Conservation (phyloP, 2,329 filamentous ascomycete genomes). For the Apiospora koreana region DNA sequence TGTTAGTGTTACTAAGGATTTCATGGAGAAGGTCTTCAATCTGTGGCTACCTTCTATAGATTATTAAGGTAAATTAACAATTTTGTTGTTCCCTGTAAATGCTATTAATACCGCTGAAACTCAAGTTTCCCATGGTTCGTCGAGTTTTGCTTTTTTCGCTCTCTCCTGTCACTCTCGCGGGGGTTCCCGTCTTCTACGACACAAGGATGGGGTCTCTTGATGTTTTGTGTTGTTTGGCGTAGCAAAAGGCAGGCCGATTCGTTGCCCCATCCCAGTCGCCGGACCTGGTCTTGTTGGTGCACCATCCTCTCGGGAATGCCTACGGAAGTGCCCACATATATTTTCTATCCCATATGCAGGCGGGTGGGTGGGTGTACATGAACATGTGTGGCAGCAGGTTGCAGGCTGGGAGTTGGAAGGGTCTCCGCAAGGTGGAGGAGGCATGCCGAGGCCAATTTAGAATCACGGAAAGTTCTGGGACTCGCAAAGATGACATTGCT, state of each 20-base stretch:
- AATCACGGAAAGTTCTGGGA: background rate
- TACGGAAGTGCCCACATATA: background rate
- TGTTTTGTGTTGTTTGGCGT: background rate
- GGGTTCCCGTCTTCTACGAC: background rate
- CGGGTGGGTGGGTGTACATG: background rate
- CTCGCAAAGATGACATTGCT: background rate
- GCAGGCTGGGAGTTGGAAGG: background rate
- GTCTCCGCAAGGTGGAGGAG: background rate
- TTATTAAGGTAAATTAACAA: background rate
- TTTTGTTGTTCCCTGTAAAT: background rate
- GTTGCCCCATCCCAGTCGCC: background rate
- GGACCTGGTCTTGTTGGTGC: background rate
- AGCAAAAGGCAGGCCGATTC: background rate
- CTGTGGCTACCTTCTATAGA: background rate
- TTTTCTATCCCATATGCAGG: background rate
- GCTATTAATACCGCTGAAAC: background rate
- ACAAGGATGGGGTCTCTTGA: background rate
- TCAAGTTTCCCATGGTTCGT: background rate
- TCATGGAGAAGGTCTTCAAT: background rate
- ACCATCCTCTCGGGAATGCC: background rate
- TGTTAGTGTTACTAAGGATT: background rate
- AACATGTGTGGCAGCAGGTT: background rate
- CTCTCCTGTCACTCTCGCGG: background rate
- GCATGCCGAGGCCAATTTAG: background rate
- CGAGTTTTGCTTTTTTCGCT: background rate